phyloP scores from a whole-genome alignment of 768 basidiomycete genomes.

The Lyophyllum atratum region DNA sequence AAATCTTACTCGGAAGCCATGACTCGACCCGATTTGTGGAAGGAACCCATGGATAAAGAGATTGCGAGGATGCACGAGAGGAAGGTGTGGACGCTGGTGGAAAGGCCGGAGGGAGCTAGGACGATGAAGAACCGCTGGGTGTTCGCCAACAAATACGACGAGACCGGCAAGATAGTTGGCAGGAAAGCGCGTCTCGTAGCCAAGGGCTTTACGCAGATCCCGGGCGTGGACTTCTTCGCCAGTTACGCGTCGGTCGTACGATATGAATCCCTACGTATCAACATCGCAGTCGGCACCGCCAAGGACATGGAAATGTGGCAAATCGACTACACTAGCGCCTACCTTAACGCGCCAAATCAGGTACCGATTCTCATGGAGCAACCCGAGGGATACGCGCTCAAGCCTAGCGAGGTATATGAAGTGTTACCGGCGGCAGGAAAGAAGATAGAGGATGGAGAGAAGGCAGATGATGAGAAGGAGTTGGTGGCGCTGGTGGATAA shows the following conservation, averaged over 20 bases:
- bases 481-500: constrained; percentile 3
- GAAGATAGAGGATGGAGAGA: neutral
- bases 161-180: neutral
- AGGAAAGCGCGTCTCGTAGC: neutral
- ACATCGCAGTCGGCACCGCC: too few relatives aligned
- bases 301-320: neutral
- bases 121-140: neutral
- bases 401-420: neutral
- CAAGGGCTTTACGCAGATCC: constrained; percentile 8
- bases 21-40: constrained; percentile 1
- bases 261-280: constrained; percentile 3
- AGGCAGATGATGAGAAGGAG: neutral
- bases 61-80: neutral
- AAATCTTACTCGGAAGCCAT: neutral
- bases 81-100: constrained; percentile 9
- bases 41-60: constrained; percentile 3
- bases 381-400: neutral
- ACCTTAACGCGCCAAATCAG: neutral
- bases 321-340: neutral
- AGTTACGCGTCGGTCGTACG: constrained; percentile 12
- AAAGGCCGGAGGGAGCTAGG: neutral
- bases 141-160: neutral
- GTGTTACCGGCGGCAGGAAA: neutral
- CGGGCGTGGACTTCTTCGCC: constrained; percentile 29
- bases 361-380: constrained; percentile 1